Base-by-base conservation (phyloP, 306 rosid genomes). In the Cyamopsis tetragonoloba region DNA sequence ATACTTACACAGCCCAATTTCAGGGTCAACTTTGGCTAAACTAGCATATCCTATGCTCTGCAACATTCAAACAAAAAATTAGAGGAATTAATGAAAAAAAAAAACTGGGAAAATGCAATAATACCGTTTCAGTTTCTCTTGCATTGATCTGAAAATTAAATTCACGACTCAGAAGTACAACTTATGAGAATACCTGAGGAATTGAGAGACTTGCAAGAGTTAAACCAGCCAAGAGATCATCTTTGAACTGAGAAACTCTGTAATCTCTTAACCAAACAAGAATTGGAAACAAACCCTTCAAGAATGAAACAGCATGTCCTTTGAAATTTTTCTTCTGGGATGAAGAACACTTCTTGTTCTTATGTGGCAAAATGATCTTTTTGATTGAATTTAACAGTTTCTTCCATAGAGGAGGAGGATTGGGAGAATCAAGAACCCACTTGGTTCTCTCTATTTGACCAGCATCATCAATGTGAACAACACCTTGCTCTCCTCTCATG, bases 21-120 rank as follows among this genome's bases (percentile, higher is more conserved):
- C 80, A 43, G 97, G 92, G 72, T 84, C 95, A 63, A 91, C 86
- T 74, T 81, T 82, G 27, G 97, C 95, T 46, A 91, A 87, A 68
- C 30, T 84, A 54, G 97, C 97, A 82, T 91, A 91, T 49, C 97
- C 97, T 68, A 91, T 86, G 62, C 97, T 88, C 97, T 90, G 84
- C 80, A 75, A 14, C 46, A 53, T 61, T 68, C 39, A 54, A 59
- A 41, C 28, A 35, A 47, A 22, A 57, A 38, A 8, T n/a, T 8
- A 20, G 4, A 71, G 49, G 2, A 65, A n/a, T n/a, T n/a, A n/a
- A 53, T 55, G 55, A 54, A 42, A 48, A 35, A 17, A 37, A 70
- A 64, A 13, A 20, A 0, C 1, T 6, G 1, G 11, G 47, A 20
- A 27, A 58, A 42, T 53, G 39, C 19, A 34, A 28, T n/a, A n/a